These are phyloP conservation scores for Kwoniella heveanensis DNA, from an alignment of 768 basidiomycete genomes.

Conservation along the genomic window DNA sequence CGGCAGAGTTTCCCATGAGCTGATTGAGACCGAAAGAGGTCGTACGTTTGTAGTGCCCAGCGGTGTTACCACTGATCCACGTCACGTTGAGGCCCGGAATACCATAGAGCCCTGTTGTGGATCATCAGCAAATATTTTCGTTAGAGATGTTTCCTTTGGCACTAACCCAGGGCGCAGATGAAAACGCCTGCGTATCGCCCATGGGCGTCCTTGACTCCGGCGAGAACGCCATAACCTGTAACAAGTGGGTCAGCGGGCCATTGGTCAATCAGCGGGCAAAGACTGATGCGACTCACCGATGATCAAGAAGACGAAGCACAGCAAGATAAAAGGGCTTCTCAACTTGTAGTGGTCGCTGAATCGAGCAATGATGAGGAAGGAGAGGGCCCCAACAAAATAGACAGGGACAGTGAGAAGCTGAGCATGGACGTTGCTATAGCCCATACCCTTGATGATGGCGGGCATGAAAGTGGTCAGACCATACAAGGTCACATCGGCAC, in stretches of 20 bases:
- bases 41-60: constrained; percentile 31
- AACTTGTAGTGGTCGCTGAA: constrained; percentile 31
- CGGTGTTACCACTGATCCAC: constrained; percentile 28
- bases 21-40: constrained; percentile 39
- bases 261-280: not conserved
- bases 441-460: constrained; percentile 37
- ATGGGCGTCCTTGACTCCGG: constrained; percentile 16
- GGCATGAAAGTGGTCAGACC: constrained; percentile 32
- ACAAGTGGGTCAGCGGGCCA: not conserved
- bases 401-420: constrained; percentile 44
- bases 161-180: constrained; percentile 20
- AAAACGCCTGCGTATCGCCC: constrained; percentile 29
- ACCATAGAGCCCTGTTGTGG: constrained; percentile 20
- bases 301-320: constrained; percentile 18
- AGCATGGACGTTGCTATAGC: constrained; percentile 32
- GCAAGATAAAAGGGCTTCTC: constrained; percentile 31
- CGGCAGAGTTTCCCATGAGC: constrained; percentile 40
- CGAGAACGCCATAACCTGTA: constrained; percentile 28
- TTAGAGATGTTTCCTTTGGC: not conserved
- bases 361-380: constrained; percentile 16
- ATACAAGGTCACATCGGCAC: constrained; percentile 34
- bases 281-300: constrained; percentile 21
- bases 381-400: constrained; percentile 29
- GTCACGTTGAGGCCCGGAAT: constrained; percentile 30
- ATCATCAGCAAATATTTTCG: not conserved